These are phyloP conservation scores for Candida golubevii DNA, from an alignment of 805 yeast species.

Conservation along the genomic window DNA sequence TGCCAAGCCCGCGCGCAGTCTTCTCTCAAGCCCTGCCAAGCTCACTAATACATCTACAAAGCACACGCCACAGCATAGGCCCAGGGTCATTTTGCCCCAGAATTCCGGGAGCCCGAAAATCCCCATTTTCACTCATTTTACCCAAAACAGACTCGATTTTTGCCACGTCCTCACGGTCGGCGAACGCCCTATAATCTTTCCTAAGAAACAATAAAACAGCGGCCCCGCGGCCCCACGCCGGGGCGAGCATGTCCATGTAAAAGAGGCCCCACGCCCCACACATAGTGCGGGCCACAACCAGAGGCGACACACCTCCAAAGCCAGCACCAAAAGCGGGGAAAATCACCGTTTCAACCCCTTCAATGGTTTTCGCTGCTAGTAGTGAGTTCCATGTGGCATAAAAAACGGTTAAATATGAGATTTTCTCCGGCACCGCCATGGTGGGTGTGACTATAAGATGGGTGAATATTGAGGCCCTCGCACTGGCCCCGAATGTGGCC, in stretches of 20 bases:
- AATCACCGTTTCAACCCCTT: conserved; percentile 12
- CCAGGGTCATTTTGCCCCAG: no score
- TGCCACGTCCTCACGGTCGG: conserved; percentile 1
- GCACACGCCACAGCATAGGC: no score
- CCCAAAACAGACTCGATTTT: neutral
- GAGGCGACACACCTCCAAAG: conserved; percentile 19
- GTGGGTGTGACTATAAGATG: conserved; percentile 18
- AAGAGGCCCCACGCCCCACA: conserved; percentile 19
- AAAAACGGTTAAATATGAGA: conserved; percentile 14
- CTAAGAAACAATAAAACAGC: conserved; percentile 18
- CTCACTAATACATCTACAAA: no score
- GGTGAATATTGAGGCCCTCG: neutral
- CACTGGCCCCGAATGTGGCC: neutral
- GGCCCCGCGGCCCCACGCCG: conserved; percentile 13
- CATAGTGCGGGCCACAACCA: conserved; percentile 18
- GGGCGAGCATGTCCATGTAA: conserved; percentile 9
- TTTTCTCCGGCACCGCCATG: conserved; percentile 23
- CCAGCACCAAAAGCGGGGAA: conserved; percentile 30
- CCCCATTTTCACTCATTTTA: no score
- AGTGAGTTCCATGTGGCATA: conserved; percentile 22
- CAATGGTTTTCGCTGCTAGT: neutral
- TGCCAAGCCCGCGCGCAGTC: no score
- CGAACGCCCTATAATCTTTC: conserved; percentile 17
- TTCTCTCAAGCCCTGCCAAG: no score
- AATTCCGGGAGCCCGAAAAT: no score